These are phyloP conservation scores for Komagataella phaffii DNA, from an alignment of 805 yeast genomes.

Conservation along the genomic window DNA sequence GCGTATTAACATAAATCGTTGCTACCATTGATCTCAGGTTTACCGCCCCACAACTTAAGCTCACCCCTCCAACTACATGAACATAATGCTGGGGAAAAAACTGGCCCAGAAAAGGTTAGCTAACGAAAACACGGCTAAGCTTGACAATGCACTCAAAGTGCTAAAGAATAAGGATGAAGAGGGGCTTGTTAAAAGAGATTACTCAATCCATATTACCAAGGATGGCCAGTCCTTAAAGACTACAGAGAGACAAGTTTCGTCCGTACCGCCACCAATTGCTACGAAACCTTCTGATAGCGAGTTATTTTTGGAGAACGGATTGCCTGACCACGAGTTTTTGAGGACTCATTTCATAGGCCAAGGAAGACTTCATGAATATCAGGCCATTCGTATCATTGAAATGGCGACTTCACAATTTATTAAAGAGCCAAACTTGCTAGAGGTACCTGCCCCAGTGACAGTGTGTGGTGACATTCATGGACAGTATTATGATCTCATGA, in stretches of 20 bases:
- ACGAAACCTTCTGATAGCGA: constrained; percentile 53
- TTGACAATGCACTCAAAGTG: constrained; percentile 53
- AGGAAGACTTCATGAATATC: constrained; percentile 65
- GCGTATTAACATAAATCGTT: background rate
- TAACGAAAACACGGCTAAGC: constrained; percentile 36
- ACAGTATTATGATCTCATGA: constrained; percentile 81
- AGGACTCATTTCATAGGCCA: constrained; percentile 65
- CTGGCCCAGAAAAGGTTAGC: constrained; percentile 9
- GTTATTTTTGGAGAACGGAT: constrained; percentile 46
- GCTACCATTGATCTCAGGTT: background rate
- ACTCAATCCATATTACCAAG: constrained; percentile 33
- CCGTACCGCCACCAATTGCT: constrained; percentile 57
- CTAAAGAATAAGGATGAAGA: constrained; percentile 28
- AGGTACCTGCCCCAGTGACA: constrained; percentile 85
- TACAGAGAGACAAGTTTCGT: constrained; percentile 37
- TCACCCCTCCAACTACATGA: background rate
- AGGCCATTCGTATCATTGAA: constrained; percentile 52
- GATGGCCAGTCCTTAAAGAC: constrained; percentile 48
- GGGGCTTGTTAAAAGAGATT: constrained; percentile 12
- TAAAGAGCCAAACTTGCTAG: constrained; percentile 66
- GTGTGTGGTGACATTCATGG: constrained; percentile 98
- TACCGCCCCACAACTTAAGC: background rate
- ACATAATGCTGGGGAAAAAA: constrained; percentile 2
- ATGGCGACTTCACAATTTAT: constrained; percentile 51
- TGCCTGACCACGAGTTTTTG: constrained; percentile 63